Conservation (phyloP, 352 stramenopile genomes). For the Plasmopara viticola region DNA sequence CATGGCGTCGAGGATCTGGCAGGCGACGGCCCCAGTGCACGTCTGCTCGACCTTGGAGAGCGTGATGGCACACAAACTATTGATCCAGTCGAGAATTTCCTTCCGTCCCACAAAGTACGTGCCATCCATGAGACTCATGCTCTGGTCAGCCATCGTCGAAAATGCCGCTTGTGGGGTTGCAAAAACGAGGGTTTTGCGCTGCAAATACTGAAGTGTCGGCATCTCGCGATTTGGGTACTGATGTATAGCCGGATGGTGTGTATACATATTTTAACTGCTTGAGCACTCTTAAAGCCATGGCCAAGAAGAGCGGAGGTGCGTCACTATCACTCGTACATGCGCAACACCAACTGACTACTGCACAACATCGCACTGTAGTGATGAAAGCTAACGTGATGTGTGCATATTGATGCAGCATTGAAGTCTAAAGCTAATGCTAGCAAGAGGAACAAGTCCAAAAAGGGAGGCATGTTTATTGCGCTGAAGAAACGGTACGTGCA, state of each 20-base stretch:
- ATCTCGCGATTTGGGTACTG: conserved; percentile 1
- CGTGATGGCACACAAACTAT: conserved; percentile 90
- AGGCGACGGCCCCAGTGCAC: conserved; percentile 93
- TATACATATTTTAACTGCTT: conserved; percentile 2
- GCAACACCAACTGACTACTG: neutral
- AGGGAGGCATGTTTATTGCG: conserved; percentile 56
- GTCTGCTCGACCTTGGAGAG: conserved; percentile 98
- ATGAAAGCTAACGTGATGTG: neutral
- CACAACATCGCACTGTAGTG: neutral
- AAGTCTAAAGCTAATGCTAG: conserved; percentile 19
- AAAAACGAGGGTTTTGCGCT: conserved; percentile 4
- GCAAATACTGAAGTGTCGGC: conserved; percentile 14
- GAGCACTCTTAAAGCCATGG: conserved; percentile 25
- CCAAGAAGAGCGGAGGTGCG: conserved; percentile 35
- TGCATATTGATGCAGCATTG: conserved; percentile 6
- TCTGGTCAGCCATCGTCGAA: conserved; percentile 71
- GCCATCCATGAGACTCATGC: conserved; percentile 94
- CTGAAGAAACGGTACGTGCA: conserved; percentile 50
- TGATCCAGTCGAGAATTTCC: conserved; percentile 99
- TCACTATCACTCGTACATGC: neutral
- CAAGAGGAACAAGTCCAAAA: conserved; percentile 65
- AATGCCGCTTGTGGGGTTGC: neutral
- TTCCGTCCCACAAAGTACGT: conserved; percentile 96
- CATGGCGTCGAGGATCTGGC: conserved; percentile 95
- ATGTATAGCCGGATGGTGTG: conserved; percentile 13